phyloP scores from a whole-genome alignment of 2,329 filamentous ascomycete genomes.

The Fusarium torulosum region DNA sequence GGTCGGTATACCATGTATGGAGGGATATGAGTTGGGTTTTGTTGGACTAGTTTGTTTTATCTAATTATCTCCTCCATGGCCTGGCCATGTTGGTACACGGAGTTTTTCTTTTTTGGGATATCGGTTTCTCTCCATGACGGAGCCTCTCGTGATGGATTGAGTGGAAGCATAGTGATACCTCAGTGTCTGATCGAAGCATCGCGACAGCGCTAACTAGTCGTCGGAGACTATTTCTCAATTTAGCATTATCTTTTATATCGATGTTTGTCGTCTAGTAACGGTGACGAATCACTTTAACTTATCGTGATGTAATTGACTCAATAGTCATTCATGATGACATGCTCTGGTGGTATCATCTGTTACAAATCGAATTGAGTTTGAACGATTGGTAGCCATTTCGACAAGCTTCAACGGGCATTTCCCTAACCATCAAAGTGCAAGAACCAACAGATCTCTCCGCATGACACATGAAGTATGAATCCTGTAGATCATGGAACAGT shows the following conservation, averaged over 20 bases:
- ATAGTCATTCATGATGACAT: not conserved
- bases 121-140: slow-evolving; percentile 17
- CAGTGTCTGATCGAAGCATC: slow-evolving; percentile 17
- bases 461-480: not conserved
- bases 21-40: slow-evolving; percentile 9
- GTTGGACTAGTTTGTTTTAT: slow-evolving; percentile 17
- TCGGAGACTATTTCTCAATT: slow-evolving; percentile 7
- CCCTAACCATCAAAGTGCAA: not conserved
- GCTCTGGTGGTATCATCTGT: not conserved
- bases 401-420: slow-evolving; percentile 4
- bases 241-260: not conserved
- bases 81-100: slow-evolving; percentile 13
- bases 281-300: not conserved
- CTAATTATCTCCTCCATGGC: slow-evolving; percentile 1
- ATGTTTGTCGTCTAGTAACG: not conserved
- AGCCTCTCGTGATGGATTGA: slow-evolving; percentile 16
- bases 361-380: slow-evolving; percentile 8
- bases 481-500: not conserved
- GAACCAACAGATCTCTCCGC: slow-evolving; percentile 12
- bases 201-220: slow-evolving; percentile 14
- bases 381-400: not conserved
- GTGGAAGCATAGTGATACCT: slow-evolving; percentile 37
- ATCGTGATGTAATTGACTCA: slow-evolving; percentile 27
- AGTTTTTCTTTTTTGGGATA: slow-evolving; percentile 22
- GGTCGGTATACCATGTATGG: slow-evolving; percentile 16